These are phyloP conservation scores for Exobasidium rhododendri DNA, from an alignment of 1,284 basidiomycete species.

Conservation along the genomic window DNA sequence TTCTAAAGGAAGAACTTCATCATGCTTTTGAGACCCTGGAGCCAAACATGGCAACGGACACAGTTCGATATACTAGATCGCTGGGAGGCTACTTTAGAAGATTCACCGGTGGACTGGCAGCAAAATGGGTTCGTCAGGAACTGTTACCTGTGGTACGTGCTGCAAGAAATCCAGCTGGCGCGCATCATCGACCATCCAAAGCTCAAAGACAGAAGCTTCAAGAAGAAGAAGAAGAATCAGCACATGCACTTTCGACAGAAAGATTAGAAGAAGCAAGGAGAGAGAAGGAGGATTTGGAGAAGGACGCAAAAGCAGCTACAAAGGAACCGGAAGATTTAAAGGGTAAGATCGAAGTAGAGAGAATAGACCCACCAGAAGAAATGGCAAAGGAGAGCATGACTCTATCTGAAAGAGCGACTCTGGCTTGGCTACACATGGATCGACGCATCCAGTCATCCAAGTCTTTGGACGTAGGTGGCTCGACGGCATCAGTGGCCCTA, in stretches of 20 bases:
- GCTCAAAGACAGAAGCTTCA: neutral
- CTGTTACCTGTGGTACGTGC: conserved; percentile 34
- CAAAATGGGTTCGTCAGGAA: conserved; percentile 45
- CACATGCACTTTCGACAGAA: conserved; percentile 4
- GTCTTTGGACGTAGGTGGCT: conserved; percentile 61
- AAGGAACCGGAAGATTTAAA: conserved; percentile 1
- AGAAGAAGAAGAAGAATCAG: conserved; percentile 8
- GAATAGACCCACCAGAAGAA: conserved; percentile 30
- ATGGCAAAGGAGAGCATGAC: conserved; percentile 36
- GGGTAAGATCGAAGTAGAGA: conserved; percentile 5
- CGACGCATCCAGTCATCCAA: conserved; percentile 41
- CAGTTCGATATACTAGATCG: conserved; percentile 46
- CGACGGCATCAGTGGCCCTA: conserved; percentile 83
- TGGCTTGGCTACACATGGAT: conserved; percentile 50
- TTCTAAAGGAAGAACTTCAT: conserved; percentile 41
- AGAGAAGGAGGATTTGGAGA: neutral
- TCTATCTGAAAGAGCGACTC: conserved; percentile 47
- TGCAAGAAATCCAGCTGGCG: conserved; percentile 19
- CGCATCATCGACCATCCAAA: conserved; percentile 12
- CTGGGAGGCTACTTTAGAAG: conserved; percentile 50
- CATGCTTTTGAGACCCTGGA: conserved; percentile 41
- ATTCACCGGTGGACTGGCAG: conserved; percentile 42
- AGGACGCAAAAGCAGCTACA: neutral
- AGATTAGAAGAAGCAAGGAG: neutral
- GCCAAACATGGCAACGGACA: conserved; percentile 44